Percentiles rank a stretch among this genome's conserved stretches.
These are phyloP conservation scores for Populus pruinosa DNA, from an alignment of 345 rosid species.

Conservation along the genomic window DNA sequence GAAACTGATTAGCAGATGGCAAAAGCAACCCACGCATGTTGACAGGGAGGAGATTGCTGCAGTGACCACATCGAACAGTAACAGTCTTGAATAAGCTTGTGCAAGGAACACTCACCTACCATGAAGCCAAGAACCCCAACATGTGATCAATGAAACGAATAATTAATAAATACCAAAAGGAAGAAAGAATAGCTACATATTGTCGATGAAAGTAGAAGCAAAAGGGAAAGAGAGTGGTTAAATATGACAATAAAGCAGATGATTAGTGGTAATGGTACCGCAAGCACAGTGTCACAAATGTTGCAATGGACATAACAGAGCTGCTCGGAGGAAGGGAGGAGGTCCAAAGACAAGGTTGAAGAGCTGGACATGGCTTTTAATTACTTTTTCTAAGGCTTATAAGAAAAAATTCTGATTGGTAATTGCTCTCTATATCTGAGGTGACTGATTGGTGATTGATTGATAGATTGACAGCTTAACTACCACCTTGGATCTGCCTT, in stretches of 20 bases:
- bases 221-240: not conserved
- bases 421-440: constrained; percentile 12
- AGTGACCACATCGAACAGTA: constrained; percentile 95
- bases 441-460: constrained; percentile 22
- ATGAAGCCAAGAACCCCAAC: not conserved
- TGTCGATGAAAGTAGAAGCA: not conserved
- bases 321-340: constrained; percentile 60
- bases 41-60: constrained; percentile 87
- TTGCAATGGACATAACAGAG: constrained; percentile 99
- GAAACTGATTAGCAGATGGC: constrained; percentile 73
- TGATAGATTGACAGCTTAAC: constrained; percentile 56
- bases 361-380: constrained; percentile 35
- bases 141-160: not conserved
- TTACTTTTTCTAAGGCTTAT: constrained; percentile 21
- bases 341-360: constrained; percentile 37
- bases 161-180: not conserved
- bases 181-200: not conserved
- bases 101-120: constrained; percentile 93
- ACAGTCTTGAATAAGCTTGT: constrained; percentile 95
- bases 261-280: constrained; percentile 37
- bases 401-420: constrained; percentile 17
- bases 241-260: not conserved
- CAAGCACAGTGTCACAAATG: constrained; percentile 90
- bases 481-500: constrained; percentile 48
- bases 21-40: constrained; percentile 67